Conservation (phyloP, 2,329 filamentous ascomycete species). For the Trematosphaeria pertusa region DNA sequence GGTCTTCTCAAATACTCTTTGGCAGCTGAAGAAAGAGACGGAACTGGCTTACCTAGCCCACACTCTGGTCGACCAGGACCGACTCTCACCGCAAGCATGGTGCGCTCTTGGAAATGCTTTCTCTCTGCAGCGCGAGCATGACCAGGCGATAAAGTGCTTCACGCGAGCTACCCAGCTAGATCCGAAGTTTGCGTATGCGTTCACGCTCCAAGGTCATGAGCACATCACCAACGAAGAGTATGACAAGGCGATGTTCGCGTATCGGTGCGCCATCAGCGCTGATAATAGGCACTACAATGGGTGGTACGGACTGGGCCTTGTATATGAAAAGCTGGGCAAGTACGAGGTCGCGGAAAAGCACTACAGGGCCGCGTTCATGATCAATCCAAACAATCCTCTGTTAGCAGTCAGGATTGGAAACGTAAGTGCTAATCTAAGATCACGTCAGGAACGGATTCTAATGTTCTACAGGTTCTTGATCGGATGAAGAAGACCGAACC, state of each 20-base stretch:
- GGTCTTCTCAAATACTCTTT: conserved; percentile 97
- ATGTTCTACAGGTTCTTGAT: conserved; percentile 64
- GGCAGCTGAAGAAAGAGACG: conserved; percentile 92
- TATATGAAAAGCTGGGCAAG: conserved; percentile 89
- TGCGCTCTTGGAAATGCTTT: conserved; percentile 94
- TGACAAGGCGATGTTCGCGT: conserved; percentile 88
- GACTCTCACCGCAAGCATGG: conserved; percentile 93
- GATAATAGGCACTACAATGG: conserved; percentile 95
- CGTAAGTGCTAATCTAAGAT: conserved; percentile 54
- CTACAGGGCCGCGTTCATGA: conserved; percentile 83
- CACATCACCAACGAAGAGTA: conserved; percentile 96
- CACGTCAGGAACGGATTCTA: background rate
- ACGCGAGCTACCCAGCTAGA: conserved; percentile 91
- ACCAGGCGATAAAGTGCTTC: conserved; percentile 94
- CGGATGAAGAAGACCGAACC: conserved; percentile 82
- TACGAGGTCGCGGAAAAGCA: conserved; percentile 91
- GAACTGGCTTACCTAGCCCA: conserved; percentile 92
- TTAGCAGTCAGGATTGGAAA: conserved; percentile 91
- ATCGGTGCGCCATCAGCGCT: conserved; percentile 83
- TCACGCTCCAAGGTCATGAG: conserved; percentile 94
- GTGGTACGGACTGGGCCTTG: conserved; percentile 86
- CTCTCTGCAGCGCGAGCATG: conserved; percentile 89
- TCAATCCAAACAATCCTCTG: conserved; percentile 94
- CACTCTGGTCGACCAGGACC: conserved; percentile 84
- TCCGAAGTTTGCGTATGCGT: conserved; percentile 91